phyloP scores from a whole-genome alignment of 352 stramenopile species.

The Globisporangium sylvaticum region DNA sequence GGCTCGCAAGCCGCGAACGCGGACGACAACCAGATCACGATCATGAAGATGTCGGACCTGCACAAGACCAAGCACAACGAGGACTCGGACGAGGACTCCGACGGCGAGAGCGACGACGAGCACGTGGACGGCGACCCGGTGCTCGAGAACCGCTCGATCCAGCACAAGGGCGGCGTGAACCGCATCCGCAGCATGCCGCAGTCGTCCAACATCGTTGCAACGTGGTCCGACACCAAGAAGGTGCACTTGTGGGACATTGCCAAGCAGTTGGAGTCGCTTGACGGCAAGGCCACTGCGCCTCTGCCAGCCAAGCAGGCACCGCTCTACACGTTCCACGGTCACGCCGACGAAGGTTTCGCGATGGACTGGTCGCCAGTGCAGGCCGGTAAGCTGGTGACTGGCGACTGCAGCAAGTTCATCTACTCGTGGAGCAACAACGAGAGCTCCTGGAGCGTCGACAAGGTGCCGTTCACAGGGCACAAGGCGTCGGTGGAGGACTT shows the following conservation, averaged over 20 bases:
- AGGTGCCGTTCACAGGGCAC: conserved; percentile 90
- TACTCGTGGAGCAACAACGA: conserved; percentile 91
- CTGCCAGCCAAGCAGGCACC: conserved; percentile 54
- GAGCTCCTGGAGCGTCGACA: conserved; percentile 81
- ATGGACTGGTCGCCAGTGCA: conserved; percentile 96
- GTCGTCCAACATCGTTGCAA: conserved; percentile 94
- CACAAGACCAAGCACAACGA: conserved; percentile 90
- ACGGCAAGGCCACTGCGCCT: conserved; percentile 64
- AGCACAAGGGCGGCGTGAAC: conserved; percentile 95
- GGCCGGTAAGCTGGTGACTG: conserved; percentile 90
- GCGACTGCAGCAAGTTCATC: conserved; percentile 96
- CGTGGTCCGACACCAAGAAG: conserved; percentile 93
- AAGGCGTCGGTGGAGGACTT: conserved; percentile 96
- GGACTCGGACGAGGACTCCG: conserved; percentile 66
- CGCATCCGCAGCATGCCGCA: conserved; percentile 95
- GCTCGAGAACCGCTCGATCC: conserved; percentile 93
- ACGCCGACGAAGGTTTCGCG: conserved; percentile 96
- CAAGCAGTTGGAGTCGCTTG: conserved; percentile 85
- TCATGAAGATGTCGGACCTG: conserved; percentile 98
- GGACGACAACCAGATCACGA: conserved; percentile 95
- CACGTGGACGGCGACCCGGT: conserved; percentile 94
- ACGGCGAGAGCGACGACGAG: conserved; percentile 87
- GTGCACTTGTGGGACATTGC: conserved; percentile 97
- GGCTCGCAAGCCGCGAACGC: conserved; percentile 93
- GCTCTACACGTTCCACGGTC: conserved; percentile 94